These are phyloP conservation scores for Cladosporium sp. DNA, from an alignment of 2,329 filamentous ascomycete species.

Conservation along the genomic window DNA sequence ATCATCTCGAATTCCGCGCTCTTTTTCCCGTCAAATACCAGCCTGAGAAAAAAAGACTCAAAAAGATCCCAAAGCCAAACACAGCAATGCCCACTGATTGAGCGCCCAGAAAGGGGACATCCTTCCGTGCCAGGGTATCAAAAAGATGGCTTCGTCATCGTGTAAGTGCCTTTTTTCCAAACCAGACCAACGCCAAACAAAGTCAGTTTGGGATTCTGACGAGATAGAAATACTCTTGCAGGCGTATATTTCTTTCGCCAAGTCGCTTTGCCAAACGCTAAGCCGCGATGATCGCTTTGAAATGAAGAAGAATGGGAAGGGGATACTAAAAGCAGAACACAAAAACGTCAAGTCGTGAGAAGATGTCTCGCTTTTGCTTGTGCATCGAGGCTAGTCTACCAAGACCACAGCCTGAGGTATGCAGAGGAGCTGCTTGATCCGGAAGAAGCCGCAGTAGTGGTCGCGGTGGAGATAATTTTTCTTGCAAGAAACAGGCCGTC, in stretches of 20 bases:
- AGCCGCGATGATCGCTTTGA: not conserved
- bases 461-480: not conserved
- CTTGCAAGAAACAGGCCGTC: constrained; percentile 1
- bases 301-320: not conserved
- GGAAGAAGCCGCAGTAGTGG: not conserved
- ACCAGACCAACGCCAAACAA: not conserved
- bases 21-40: no score
- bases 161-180: no score
- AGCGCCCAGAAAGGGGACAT: no score
- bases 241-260: not conserved
- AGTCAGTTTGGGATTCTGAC: not conserved
- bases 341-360: not conserved
- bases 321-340: no score
- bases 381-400: not conserved
- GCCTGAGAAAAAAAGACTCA: no score
- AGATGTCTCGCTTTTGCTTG: not conserved
- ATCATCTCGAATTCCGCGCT: no score
- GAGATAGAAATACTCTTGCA: not conserved
- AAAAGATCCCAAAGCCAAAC: no score
- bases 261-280: not conserved
- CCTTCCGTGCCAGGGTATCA: not conserved
- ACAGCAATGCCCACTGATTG: no score
- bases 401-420: not conserved
- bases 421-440: no score
- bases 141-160: no score